Evolutionary conservation across 2,329 filamentous ascomycete genomes (phyloP), one percentile per base, ranked within the genome.

Genomic region (Aspergillus hortae): DNA sequence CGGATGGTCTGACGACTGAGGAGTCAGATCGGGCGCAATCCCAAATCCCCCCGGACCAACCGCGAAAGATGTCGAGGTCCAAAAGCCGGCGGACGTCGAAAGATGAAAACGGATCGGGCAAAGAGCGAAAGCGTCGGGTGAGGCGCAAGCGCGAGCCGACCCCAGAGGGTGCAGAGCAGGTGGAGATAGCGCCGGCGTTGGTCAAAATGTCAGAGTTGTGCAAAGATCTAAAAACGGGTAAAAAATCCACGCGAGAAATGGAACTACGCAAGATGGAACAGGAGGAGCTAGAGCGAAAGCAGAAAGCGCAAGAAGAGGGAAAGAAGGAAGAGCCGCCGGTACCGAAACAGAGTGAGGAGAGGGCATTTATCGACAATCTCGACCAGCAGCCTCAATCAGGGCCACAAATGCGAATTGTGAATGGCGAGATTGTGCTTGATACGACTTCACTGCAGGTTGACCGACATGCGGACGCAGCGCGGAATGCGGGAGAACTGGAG

Each of bases 201-300:
- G 72, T 81, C 3, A 82, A 77, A 48, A 86, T 87, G 83, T 77
- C 74, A 30, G 78, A 82, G 43, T 67, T 86, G 2, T 80, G 77
- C 57, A 77, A 74, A 47, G 80, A 81, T 57, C 67, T 75, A 33
- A 70, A 74, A n/a, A 75, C 74, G 1, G 83, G 83, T 43, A 81
- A 77, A 56, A 76, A 77, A 36, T 86, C 83, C 0, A 75, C 77
- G 53, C 75, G 77, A 5, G 83, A 85, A 58, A 77, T 74, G 48
- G 76, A 80, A 56, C 75, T 87, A 68, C 77, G 78, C 7, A 74
- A 75, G 49, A 77, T 85, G 51, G 79, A 86, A 57, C 77, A 79
- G 72, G 76, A 71, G 2, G 81, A 83, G 52, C 74, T 80, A 30
- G 75, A 72, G 52, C 65, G 65, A 50, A 76, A 73, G 52, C 64